Base-by-base conservation (phyloP, 2,329 filamentous ascomycete species). In the Apiospora arundinis region DNA sequence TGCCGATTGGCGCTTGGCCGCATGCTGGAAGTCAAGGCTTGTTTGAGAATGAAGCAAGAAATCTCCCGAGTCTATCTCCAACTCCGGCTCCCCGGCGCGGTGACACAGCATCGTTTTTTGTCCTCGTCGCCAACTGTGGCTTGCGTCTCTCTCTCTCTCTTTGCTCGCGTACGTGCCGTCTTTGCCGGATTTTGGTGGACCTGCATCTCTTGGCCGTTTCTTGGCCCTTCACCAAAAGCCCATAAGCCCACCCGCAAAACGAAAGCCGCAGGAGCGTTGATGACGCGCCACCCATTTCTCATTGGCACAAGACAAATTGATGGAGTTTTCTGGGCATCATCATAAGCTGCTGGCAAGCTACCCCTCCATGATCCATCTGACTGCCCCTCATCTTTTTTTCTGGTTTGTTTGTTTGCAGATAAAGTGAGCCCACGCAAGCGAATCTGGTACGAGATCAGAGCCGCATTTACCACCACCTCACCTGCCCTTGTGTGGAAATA, bases 101-200 rank as follows among this genome's bases (percentile, higher is more conserved):
- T 37, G 52, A 37, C 52, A 60, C 25, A 5, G 49, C 49, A 56
- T 32, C 12, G 9, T 12, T 14, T 4, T 25, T 28, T 18, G 2
- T 21, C 32, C 7, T 16, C 16, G 9, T 14, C 16, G 6, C 12
- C 25, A 14, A 21, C 9, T 9, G 28, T 37, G 28, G 25, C 52
- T 32, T 32, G 25, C 52, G 1, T 60, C 23, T 6, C 32, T 32
- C 32, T 32, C 32, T 32, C 32, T 32, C 32, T 32, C 32, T 32
- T 32, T 32, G 32, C 32, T 32, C 25, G 46, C 18, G 7, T 8
- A 5, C 46, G 56, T 63, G 56, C 56, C 56, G 56, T 40, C 6
- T 9, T 63, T 63, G 56, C 56, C 56, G 56, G 18, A n/a, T 40
- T 63, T 40, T 28, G n/a, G 56, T 63, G 56, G 56, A 63, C 32